Evolutionary conservation across 2,329 filamentous ascomycete genomes (phyloP).

Genomic region (Simplicillium aogashimaense): DNA sequence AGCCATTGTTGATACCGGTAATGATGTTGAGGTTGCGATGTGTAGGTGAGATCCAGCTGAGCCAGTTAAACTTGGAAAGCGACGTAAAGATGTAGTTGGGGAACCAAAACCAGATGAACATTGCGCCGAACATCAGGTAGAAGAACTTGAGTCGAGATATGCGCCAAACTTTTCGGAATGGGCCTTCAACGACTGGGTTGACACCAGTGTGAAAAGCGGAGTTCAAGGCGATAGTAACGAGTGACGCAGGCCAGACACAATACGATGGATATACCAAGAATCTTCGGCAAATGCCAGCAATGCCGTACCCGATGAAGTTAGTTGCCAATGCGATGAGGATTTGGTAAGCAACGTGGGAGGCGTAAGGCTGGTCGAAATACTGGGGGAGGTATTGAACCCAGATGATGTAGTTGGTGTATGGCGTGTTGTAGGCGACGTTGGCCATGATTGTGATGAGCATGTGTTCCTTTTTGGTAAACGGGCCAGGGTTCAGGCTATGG

Average conservation of each 20-base stretch:
- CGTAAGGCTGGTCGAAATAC: slow-evolving; percentile 45
- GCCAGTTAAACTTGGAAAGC: slow-evolving; percentile 44
- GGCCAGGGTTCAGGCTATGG: slow-evolving; percentile 43
- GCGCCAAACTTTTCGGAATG: slow-evolving; percentile 31
- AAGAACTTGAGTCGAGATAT: slow-evolving; percentile 44
- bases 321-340: slow-evolving; percentile 44
- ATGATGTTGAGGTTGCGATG: slow-evolving; percentile 31
- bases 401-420: slow-evolving; percentile 46
- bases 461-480: slow-evolving; percentile 51
- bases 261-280: slow-evolving; percentile 47
- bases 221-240: slow-evolving; percentile 46
- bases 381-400: slow-evolving; percentile 41
- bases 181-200: slow-evolving; percentile 28
- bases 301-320: slow-evolving; percentile 50
- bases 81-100: slow-evolving; percentile 44
- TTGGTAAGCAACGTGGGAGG: slow-evolving; percentile 41
- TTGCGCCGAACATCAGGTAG: slow-evolving; percentile 34
- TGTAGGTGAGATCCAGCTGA: slow-evolving; percentile 43
- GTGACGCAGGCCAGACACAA: slow-evolving; percentile 47
- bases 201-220: slow-evolving; percentile 39
- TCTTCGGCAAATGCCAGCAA: slow-evolving; percentile 42
- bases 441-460: slow-evolving; percentile 54
- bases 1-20: slow-evolving; percentile 32
- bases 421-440: slow-evolving; percentile 43
- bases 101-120: slow-evolving; percentile 51